Conservation (phyloP, 2,329 filamentous ascomycete genomes). For the Thielaviopsis euricoi region DNA sequence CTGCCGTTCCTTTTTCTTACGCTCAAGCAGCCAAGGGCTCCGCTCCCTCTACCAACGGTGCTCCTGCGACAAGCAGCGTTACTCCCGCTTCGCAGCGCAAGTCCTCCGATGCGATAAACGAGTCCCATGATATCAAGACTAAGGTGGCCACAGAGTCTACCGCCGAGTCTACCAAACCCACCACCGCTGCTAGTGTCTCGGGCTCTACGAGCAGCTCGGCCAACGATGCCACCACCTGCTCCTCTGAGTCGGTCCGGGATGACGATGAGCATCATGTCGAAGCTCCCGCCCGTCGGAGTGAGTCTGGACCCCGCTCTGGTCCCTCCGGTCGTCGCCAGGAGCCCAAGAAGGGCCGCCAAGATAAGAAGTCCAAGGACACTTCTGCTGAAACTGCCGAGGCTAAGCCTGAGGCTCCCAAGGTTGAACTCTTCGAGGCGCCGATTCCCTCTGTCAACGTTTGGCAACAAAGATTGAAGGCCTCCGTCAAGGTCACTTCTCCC, state of each 20-base stretch:
- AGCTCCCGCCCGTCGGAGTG: slow-evolving; percentile 25
- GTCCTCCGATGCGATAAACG: slow-evolving; percentile 4
- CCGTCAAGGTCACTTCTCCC: slow-evolving; percentile 47
- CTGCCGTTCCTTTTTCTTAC: slow-evolving; percentile 63
- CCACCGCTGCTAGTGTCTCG: slow-evolving; percentile 11
- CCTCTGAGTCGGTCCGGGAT: slow-evolving; percentile 24
- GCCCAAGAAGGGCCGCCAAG: slow-evolving; percentile 31
- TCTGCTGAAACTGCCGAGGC: slow-evolving; percentile 19
- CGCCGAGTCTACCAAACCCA: slow-evolving; percentile 2
- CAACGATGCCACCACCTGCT: slow-evolving; percentile 16
- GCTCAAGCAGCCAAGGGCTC: slow-evolving; percentile 83
- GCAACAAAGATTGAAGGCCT: slow-evolving; percentile 60
- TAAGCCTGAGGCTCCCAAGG: slow-evolving; percentile 41
- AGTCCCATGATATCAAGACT: slow-evolving; percentile 7
- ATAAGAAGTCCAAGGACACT: slow-evolving; percentile 41
- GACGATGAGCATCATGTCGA: slow-evolving; percentile 24
- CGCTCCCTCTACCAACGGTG: slow-evolving; percentile 2
- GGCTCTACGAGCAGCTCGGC: slow-evolving; percentile 12
- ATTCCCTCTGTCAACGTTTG: slow-evolving; percentile 77
- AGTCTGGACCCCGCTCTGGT: slow-evolving; percentile 14
- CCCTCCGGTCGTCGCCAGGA: slow-evolving; percentile 15
- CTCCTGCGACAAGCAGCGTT: neutral
- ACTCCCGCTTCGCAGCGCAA: neutral
- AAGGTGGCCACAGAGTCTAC: neutral
- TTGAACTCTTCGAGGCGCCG: slow-evolving; percentile 63